Conservation (phyloP, 306 rosid genomes). For the Adenanthera pavonina region DNA sequence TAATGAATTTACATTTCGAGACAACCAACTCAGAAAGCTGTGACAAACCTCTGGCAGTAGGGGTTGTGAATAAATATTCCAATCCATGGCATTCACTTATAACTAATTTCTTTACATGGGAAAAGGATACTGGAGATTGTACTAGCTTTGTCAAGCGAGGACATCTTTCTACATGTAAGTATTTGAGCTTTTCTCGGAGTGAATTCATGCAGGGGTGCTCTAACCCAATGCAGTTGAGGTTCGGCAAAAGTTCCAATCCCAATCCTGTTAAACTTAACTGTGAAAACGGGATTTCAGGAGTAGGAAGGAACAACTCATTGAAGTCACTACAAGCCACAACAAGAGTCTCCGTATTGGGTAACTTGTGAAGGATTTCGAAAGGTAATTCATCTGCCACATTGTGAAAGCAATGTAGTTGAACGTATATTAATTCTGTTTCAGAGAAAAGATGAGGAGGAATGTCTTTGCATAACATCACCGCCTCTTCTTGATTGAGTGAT, state of each 20-base stretch:
- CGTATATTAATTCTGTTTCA: not conserved
- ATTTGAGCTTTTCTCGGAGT: not conserved
- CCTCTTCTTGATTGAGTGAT: not conserved
- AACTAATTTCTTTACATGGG: not conserved
- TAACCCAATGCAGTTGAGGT: constrained; percentile 11
- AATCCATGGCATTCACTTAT: not conserved
- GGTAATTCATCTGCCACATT: not conserved
- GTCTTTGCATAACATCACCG: not conserved
- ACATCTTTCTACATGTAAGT: not conserved
- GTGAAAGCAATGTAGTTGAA: accelerated
- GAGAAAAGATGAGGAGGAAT: not conserved
- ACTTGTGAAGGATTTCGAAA: not conserved
- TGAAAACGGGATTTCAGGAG: not conserved
- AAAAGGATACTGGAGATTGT: constrained; percentile 1
- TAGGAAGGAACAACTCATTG: constrained; percentile 3
- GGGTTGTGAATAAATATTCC: constrained; percentile 25
- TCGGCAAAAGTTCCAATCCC: accelerated
- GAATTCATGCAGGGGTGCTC: not conserved
- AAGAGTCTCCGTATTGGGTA: not conserved
- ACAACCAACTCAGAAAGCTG: not conserved
- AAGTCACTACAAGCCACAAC: accelerated
- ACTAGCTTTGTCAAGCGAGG: constrained; percentile 10
- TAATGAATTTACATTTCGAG: not conserved
- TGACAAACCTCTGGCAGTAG: not conserved
- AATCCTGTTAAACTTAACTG: not conserved